phyloP scores from a whole-genome alignment of 805 yeast species.

The Dipodascopsis uninucleata region DNA sequence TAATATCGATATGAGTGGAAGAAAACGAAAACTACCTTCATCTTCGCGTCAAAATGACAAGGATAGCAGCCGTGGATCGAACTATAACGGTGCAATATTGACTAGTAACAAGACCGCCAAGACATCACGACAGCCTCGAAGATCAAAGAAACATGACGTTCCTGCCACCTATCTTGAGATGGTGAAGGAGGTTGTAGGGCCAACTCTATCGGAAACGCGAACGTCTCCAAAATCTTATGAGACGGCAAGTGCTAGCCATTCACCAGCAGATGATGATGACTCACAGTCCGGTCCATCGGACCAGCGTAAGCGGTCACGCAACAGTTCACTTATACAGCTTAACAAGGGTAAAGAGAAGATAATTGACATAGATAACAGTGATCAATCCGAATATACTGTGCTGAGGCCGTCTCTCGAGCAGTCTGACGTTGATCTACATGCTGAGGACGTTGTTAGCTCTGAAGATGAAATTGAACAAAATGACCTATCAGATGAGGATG shows the following conservation, averaged over 20 bases:
- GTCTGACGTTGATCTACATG: neutral
- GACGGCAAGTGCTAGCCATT: neutral
- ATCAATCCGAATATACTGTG: neutral
- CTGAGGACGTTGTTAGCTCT: neutral
- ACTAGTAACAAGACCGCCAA: neutral
- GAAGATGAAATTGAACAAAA: constrained; percentile 1
- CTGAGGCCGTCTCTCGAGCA: neutral
- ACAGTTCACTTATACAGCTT: neutral
- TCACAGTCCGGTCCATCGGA: neutral
- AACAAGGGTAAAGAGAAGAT: neutral
- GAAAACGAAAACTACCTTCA: neutral
- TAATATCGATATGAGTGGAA: too few species aligned
- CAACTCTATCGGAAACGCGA: constrained; percentile 1
- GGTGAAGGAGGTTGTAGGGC: constrained; percentile 17
- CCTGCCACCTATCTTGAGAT: constrained; percentile 18
- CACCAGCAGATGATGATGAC: constrained; percentile 1
- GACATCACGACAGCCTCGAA: neutral
- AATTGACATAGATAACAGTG: neutral
- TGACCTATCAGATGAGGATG: constrained; percentile 5
- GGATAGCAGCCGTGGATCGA: neutral
- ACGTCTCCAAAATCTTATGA: neutral
- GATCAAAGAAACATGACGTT: constrained; percentile 7
- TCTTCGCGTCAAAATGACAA: neutral
- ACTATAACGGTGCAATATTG: neutral
- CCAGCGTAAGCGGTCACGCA: neutral